Percentiles rank a stretch among this genome's conserved stretches.
phyloP scores from a whole-genome alignment of 23 red algal species.

The Gracilaria vermiculophylla region DNA sequence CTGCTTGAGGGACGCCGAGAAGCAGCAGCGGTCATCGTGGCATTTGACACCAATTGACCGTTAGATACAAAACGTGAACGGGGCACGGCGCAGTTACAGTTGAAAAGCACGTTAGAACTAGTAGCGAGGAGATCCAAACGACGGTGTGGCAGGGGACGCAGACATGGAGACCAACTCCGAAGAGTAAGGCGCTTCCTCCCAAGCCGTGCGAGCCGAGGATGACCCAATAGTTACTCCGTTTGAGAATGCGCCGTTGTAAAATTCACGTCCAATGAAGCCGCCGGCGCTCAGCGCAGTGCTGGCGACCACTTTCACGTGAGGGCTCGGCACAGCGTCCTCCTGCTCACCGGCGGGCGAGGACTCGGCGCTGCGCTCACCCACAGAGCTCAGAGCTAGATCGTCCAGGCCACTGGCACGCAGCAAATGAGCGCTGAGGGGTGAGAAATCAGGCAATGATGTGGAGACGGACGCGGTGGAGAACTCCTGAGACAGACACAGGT shows the following conservation, averaged over 20 bases:
- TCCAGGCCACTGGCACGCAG: neutral
- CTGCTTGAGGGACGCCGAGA: neutral
- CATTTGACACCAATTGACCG: too few relatives aligned
- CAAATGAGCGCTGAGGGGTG: neutral
- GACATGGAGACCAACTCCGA: neutral
- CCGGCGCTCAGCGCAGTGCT: conserved; percentile 41
- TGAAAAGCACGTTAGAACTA: neutral
- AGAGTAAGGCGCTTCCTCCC: neutral
- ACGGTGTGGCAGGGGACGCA: neutral
- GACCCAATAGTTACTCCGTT: neutral
- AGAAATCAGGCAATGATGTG: neutral
- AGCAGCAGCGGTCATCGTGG: neutral
- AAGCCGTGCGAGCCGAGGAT: neutral
- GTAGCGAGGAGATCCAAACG: neutral
- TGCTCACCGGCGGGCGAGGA: neutral
- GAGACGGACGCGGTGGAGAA: neutral
- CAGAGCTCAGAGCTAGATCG: neutral
- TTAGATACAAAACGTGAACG: neutral
- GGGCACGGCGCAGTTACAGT: neutral
- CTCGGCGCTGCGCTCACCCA: conserved; percentile 8
- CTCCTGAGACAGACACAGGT: neutral
- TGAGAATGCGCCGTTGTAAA: conserved; percentile 70
- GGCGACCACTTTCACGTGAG: conserved; percentile 3
- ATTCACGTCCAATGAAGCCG: conserved; percentile 58
- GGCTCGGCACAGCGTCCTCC: neutral